These are phyloP conservation scores for Microsporum canis DNA, from an alignment of 2,329 filamentous ascomycete genomes.

Conservation along the genomic window DNA sequence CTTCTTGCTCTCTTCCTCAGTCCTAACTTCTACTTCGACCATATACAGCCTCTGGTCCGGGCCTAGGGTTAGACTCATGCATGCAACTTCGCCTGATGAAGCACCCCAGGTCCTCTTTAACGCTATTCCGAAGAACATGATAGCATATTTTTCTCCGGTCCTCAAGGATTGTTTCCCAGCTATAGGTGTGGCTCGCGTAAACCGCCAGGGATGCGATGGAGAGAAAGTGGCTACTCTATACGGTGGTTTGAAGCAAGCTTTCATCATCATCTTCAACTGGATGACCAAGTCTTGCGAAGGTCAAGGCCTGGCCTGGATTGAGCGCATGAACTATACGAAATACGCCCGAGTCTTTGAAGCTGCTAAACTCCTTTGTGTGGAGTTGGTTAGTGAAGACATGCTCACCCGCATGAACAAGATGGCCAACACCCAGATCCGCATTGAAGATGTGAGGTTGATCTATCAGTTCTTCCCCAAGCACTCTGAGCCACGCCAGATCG, in stretches of 20 bases:
- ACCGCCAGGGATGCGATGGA: constrained; percentile 12
- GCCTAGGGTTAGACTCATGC: constrained; percentile 9
- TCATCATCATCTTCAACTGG: constrained; percentile 10
- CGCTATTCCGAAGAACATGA: constrained; percentile 9
- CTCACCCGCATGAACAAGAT: constrained; percentile 12
- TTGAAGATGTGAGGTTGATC: constrained; percentile 11
- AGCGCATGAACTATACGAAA: constrained; percentile 12
- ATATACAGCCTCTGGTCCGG: constrained; percentile 8
- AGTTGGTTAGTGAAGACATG: constrained; percentile 9
- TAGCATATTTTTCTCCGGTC: constrained; percentile 11
- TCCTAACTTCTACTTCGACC: background rate
- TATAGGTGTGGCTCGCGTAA: constrained; percentile 1
- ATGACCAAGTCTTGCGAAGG: constrained; percentile 12
- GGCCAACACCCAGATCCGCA: constrained; percentile 9
- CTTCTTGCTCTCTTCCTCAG: background rate
- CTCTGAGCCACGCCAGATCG: constrained; percentile 9
- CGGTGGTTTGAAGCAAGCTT: constrained; percentile 9
- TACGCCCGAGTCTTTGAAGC: constrained; percentile 13
- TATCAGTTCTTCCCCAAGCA: constrained; percentile 10
- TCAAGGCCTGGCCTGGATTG: constrained; percentile 5
- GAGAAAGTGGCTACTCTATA: constrained; percentile 9
- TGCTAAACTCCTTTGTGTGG: constrained; percentile 8
- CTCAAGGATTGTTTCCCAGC: constrained; percentile 11
- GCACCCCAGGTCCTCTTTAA: constrained; percentile 7
- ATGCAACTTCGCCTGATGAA: constrained; percentile 6